Conservation (phyloP, 2,329 filamentous ascomycete species). For the Septoria linicola region DNA sequence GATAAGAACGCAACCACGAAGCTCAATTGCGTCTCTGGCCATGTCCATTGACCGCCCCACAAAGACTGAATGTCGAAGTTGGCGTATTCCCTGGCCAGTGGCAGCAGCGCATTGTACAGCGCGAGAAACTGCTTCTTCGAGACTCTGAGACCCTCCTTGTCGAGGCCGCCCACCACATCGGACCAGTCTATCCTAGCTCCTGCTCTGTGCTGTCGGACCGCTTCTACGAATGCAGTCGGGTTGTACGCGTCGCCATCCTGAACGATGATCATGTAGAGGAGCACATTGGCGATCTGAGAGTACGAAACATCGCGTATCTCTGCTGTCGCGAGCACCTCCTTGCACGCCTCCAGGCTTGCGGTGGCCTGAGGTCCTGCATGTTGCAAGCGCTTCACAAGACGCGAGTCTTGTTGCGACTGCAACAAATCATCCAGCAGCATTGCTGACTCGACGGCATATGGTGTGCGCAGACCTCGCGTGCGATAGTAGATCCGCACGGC, state of each 20-base stretch:
- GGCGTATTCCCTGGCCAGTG: constrained; percentile 62
- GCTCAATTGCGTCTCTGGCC: constrained; percentile 85
- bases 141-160: constrained; percentile 73
- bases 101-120: constrained; percentile 75
- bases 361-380: constrained; percentile 73
- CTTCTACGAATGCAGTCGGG: constrained; percentile 64
- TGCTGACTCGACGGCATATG: constrained; percentile 67
- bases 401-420: constrained; percentile 55
- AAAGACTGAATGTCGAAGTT: constrained; percentile 80
- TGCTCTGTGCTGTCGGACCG: constrained; percentile 55
- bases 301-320: constrained; percentile 68
- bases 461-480: constrained; percentile 62
- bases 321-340: constrained; percentile 57
- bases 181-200: constrained; percentile 62
- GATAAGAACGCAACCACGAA: constrained; percentile 87
- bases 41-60: constrained; percentile 84
- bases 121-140: constrained; percentile 76
- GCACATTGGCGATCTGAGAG: constrained; percentile 75
- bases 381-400: constrained; percentile 66
- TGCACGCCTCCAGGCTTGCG: constrained; percentile 67
- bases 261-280: constrained; percentile 68
- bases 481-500: constrained; percentile 69
- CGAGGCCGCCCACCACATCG: constrained; percentile 74
- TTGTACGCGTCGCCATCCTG: constrained; percentile 64
- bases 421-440: constrained; percentile 68